Evolutionary conservation across 805 yeast species (phyloP).

Genomic region (Candida silvicultrix): DNA sequence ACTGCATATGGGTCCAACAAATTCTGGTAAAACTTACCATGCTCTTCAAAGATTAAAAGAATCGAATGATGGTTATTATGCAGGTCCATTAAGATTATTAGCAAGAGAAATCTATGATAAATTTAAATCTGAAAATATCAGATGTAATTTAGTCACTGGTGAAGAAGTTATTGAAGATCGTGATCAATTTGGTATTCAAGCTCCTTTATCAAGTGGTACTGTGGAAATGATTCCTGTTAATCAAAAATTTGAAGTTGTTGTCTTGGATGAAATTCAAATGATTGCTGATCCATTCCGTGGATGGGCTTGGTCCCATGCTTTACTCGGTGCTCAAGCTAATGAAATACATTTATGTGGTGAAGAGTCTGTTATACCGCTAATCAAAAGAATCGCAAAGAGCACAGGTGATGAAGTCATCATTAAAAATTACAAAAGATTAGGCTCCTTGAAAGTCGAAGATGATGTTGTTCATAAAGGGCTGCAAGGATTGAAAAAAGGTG

Average conservation of each 20-base stretch:
- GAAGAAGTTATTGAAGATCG: slow-evolving; percentile 77
- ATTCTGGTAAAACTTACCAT: slow-evolving; percentile 87
- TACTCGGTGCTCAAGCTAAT: slow-evolving; percentile 78
- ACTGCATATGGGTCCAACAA: slow-evolving; percentile 98
- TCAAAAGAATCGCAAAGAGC: slow-evolving; percentile 47
- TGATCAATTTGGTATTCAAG: slow-evolving; percentile 66
- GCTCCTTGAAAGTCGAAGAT: slow-evolving; percentile 57
- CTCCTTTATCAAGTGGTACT: slow-evolving; percentile 79
- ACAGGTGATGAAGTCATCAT: slow-evolving; percentile 83
- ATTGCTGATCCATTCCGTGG: slow-evolving; percentile 76
- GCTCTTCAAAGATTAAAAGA: slow-evolving; percentile 65
- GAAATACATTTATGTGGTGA: slow-evolving; percentile 95
- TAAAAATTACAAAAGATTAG: slow-evolving; percentile 67
- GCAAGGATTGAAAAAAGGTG: slow-evolving; percentile 56
- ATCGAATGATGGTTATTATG: slow-evolving; percentile 77
- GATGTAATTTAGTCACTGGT: slow-evolving; percentile 90
- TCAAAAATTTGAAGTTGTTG: slow-evolving; percentile 74
- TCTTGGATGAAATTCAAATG: slow-evolving; percentile 96
- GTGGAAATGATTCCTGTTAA: slow-evolving; percentile 84
- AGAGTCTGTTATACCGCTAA: slow-evolving; percentile 67
- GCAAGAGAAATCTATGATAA: slow-evolving; percentile 90
- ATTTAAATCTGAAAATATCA: slow-evolving; percentile 55
- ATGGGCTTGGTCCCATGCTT: slow-evolving; percentile 90
- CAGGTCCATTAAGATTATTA: slow-evolving; percentile 86
- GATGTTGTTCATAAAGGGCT: slow-evolving; percentile 24